A percentile compares a stretch with the other conserved stretches of the same genome.
phyloP scores from a whole-genome alignment of 495 filamentous ascomycete species.

The Trichodelitschia bisporula region DNA sequence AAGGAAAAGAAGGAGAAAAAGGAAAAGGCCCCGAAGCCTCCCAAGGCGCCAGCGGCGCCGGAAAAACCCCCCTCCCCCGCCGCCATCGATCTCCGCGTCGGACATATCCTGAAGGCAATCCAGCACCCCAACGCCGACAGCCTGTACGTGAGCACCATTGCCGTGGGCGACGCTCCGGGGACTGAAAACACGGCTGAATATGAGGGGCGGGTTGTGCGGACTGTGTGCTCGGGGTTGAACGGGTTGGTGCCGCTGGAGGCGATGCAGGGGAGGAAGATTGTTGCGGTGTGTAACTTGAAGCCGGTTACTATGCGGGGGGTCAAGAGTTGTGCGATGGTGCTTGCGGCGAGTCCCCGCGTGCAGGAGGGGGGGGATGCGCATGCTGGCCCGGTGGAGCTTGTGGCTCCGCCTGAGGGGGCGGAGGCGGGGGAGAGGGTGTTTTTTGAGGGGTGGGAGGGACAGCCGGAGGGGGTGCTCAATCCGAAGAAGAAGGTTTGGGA shows the following conservation, averaged over 20 bases:
- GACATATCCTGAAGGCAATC: slow-evolving; percentile 85
- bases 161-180: slow-evolving; percentile 69
- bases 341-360: slow-evolving; percentile 68
- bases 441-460: slow-evolving; percentile 84
- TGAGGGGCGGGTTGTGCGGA: slow-evolving; percentile 71
- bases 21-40: slow-evolving; percentile 50
- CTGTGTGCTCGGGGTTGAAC: slow-evolving; percentile 89
- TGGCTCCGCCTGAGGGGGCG: slow-evolving; percentile 57
- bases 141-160: slow-evolving; percentile 88
- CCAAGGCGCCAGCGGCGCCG: slow-evolving; percentile 34
- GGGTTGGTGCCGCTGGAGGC: slow-evolving; percentile 77
- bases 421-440: slow-evolving; percentile 62
- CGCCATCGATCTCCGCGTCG: slow-evolving; percentile 82
- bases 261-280: slow-evolving; percentile 88
- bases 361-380: slow-evolving; percentile 63
- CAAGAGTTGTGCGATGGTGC: slow-evolving; percentile 86
- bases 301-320: slow-evolving; percentile 96
- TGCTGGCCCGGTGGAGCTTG: slow-evolving; percentile 78
- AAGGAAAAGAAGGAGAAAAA: slow-evolving; percentile 43
- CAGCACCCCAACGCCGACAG: slow-evolving; percentile 93
- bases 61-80: slow-evolving; percentile 51
- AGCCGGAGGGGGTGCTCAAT: slow-evolving; percentile 82
- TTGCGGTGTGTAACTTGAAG: slow-evolving; percentile 92
- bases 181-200: slow-evolving; percentile 70
- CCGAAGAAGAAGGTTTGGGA: slow-evolving; percentile 99